Percentiles rank a stretch among this genome's conserved stretches.
Evolutionary conservation across 2,329 filamentous ascomycete species (phyloP).

Genomic region (Endothia cerciana): DNA sequence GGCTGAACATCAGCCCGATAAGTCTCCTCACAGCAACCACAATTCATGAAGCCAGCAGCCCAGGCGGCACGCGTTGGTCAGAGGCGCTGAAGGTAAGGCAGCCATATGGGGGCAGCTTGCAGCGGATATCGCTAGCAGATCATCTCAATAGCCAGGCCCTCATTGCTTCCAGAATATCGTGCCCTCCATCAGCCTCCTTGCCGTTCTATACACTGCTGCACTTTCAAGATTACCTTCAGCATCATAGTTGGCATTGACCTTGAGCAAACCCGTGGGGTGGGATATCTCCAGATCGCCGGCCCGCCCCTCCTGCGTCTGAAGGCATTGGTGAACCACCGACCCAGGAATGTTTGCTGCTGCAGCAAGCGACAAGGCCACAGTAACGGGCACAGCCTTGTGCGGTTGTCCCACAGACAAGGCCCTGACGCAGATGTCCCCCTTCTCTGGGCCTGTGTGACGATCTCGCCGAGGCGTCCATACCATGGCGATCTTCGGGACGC

Average conservation of each 20-base stretch:
- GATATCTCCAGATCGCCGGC: constrained; percentile 43
- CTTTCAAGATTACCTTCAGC: constrained; percentile 45
- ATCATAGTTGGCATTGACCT: constrained; percentile 48
- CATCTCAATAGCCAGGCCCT: background rate
- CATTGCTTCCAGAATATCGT: constrained; percentile 44
- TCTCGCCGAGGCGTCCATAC: constrained; percentile 41
- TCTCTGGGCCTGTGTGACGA: background rate
- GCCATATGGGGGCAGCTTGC: too few relatives aligned
- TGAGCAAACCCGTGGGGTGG: constrained; percentile 52
- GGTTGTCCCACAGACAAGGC: constrained; percentile 52
- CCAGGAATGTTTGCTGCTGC: constrained; percentile 45
- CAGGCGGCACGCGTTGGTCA: too few relatives aligned
- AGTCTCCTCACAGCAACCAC: too few relatives aligned
- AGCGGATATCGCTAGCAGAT: too few relatives aligned
- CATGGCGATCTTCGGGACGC: constrained; percentile 51
- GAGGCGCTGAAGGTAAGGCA: too few relatives aligned
- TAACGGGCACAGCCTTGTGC: constrained; percentile 48
- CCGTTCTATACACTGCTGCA: constrained; percentile 52
- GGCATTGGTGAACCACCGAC: constrained; percentile 45
- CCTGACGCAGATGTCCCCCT: constrained; percentile 45
- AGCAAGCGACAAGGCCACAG: constrained; percentile 45
- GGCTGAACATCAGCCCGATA: too few relatives aligned
- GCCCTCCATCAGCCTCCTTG: constrained; percentile 54
- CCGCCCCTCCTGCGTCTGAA: constrained; percentile 16
- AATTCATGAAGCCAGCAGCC: too few relatives aligned